A percentile compares a stretch with the other conserved stretches of the same genome.
phyloP scores from a whole-genome alignment of 352 stramenopile species.

The Phytophthora pistaciae region DNA sequence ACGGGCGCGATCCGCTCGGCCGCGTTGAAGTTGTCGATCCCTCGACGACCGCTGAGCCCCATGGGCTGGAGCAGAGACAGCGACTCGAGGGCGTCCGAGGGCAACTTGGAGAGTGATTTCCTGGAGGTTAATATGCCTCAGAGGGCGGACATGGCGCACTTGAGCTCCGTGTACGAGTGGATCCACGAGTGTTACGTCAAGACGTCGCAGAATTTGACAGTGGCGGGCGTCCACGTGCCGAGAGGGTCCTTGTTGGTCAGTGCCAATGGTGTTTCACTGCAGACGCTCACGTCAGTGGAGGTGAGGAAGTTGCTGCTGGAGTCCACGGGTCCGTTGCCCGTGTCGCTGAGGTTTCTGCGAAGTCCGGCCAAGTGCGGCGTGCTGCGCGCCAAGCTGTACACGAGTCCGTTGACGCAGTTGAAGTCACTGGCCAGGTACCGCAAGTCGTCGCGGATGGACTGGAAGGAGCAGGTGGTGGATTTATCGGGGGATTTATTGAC shows the following conservation, averaged over 20 bases:
- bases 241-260: constrained; percentile 70
- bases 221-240: constrained; percentile 40
- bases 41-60: constrained; percentile 7
- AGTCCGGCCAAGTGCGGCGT: constrained; percentile 57
- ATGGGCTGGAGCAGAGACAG: constrained; percentile 26
- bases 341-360: constrained; percentile 60
- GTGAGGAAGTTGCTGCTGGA: constrained; percentile 55
- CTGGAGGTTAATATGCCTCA: constrained; percentile 42
- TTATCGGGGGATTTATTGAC: constrained; percentile 71
- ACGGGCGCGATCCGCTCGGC: constrained; percentile 39
- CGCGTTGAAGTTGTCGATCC: constrained; percentile 25
- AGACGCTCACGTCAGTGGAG: constrained; percentile 61
- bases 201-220: constrained; percentile 48
- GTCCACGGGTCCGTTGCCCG: constrained; percentile 35
- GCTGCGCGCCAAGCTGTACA: constrained; percentile 61
- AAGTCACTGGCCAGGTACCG: constrained; percentile 67
- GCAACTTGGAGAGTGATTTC: constrained; percentile 37
- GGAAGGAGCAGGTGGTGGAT: constrained; percentile 75
- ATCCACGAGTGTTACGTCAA: constrained; percentile 60
- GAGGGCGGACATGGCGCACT: constrained; percentile 44
- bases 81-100: constrained; percentile 4
- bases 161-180: constrained; percentile 66
- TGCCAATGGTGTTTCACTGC: constrained; percentile 65
- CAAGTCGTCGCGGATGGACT: constrained; percentile 40
- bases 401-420: constrained; percentile 63